Evolutionary conservation across 2,329 filamentous ascomycete genomes (phyloP).

Genomic region (Aureobasidium lini): DNA sequence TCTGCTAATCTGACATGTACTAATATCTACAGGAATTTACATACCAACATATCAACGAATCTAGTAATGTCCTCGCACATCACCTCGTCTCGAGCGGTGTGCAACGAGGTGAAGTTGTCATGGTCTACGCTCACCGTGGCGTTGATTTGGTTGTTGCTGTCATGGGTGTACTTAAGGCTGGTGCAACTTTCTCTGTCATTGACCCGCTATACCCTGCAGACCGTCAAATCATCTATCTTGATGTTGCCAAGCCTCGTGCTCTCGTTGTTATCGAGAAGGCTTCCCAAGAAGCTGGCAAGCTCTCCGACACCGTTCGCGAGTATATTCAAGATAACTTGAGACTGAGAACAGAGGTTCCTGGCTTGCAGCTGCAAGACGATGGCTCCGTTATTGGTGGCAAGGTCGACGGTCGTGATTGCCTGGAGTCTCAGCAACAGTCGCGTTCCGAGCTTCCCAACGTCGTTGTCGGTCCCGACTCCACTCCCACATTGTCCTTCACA

Average conservation of each 20-base stretch:
- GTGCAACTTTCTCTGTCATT: constrained; percentile 56
- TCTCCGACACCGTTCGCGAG: constrained; percentile 51
- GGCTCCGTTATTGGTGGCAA: constrained; percentile 65
- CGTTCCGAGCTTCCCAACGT: constrained; percentile 59
- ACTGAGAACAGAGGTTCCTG: constrained; percentile 67
- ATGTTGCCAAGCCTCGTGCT: constrained; percentile 66
- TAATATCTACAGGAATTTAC: constrained; percentile 49
- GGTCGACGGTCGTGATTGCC: constrained; percentile 56
- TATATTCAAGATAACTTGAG: constrained; percentile 68
- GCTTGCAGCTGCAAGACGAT: constrained; percentile 62
- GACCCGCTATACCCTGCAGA: constrained; percentile 78
- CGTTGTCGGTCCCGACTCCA: constrained; percentile 78
- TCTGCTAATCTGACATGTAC: not conserved
- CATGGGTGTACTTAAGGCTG: constrained; percentile 62
- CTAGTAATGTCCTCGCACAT: constrained; percentile 72
- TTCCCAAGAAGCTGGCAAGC: constrained; percentile 57
- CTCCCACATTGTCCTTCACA: constrained; percentile 58
- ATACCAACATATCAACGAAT: constrained; percentile 80
- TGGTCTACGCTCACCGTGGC: constrained; percentile 79
- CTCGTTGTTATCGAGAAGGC: constrained; percentile 68
- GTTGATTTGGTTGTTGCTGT: constrained; percentile 71
- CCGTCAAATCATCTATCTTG: constrained; percentile 74
- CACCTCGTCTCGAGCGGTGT: constrained; percentile 68
- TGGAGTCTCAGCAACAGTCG: constrained; percentile 47
- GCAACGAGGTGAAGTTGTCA: constrained; percentile 77